Percentiles rank a stretch among this genome's conserved stretches.
phyloP scores from a whole-genome alignment of 441 rosid species.

The Cnidoscolus chayamansa region DNA sequence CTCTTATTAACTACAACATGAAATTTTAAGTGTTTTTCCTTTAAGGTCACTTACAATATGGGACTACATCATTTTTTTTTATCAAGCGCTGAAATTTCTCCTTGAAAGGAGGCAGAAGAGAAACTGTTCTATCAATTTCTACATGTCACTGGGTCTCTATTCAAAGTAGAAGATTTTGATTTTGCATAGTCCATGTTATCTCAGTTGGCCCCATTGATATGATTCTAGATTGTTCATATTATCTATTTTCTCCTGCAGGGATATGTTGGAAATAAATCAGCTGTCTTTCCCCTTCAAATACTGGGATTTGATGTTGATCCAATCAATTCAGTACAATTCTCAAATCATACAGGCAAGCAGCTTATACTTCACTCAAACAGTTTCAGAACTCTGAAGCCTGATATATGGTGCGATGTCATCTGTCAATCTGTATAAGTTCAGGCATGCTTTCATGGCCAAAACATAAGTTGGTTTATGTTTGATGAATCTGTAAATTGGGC shows the following conservation, averaged over 20 bases:
- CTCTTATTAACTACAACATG: neutral
- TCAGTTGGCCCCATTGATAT: neutral
- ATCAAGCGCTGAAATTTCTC: neutral
- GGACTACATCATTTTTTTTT: neutral
- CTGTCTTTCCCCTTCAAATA: constrained; percentile 94
- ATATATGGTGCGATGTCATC: constrained; percentile 37
- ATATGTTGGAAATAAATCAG: constrained; percentile 97
- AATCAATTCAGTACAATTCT: constrained; percentile 96
- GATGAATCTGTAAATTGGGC: constrained; percentile 23
- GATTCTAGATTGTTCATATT: neutral
- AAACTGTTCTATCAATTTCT: neutral
- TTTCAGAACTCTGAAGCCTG: constrained; percentile 39
- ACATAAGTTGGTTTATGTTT: constrained; percentile 16
- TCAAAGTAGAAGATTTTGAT: neutral
- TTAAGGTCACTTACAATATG: neutral
- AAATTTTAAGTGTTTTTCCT: neutral
- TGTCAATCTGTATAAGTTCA: constrained; percentile 37
- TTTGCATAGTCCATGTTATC: neutral
- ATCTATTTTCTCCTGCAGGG: constrained; percentile 48
- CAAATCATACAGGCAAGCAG: constrained; percentile 92
- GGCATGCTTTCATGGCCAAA: constrained; percentile 23
- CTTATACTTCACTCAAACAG: constrained; percentile 38
- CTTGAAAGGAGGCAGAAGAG: neutral
- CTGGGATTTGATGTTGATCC: constrained; percentile 98
- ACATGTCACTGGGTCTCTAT: neutral